Evolutionary conservation across 768 basidiomycete species (phyloP).

Genomic region (Naganishia friedmannii): DNA sequence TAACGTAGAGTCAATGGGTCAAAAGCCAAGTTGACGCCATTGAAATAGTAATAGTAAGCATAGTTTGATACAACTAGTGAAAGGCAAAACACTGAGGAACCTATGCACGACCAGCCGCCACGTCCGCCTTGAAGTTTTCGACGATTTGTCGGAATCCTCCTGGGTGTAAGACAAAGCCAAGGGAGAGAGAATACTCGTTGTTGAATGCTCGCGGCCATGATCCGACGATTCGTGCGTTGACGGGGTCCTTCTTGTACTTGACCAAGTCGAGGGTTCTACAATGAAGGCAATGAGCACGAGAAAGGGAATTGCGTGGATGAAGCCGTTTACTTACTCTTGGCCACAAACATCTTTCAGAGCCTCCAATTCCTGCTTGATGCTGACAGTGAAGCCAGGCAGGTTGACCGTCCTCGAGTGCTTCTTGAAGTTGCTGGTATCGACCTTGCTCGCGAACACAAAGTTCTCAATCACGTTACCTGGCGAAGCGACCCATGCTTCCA

Average conservation of each 20-base stretch:
- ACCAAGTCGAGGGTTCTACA: slow-evolving; percentile 44
- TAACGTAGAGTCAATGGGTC: neutral
- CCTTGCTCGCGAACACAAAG: slow-evolving; percentile 50
- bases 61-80: slow-evolving; percentile 9
- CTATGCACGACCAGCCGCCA: slow-evolving; percentile 45
- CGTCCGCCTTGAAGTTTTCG: slow-evolving; percentile 47
- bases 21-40: neutral
- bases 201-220: slow-evolving; percentile 50
- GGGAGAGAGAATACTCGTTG: slow-evolving; percentile 43
- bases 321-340: slow-evolving; percentile 34
- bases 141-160: slow-evolving; percentile 51
- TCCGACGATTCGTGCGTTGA: slow-evolving; percentile 49
- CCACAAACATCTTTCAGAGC: slow-evolving; percentile 48
- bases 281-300: neutral
- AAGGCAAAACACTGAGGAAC: too few relatives aligned
- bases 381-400: slow-evolving; percentile 50
- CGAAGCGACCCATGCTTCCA: slow-evolving; percentile 48
- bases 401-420: slow-evolving; percentile 47
- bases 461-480: slow-evolving; percentile 50
- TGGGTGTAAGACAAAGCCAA: slow-evolving; percentile 48
- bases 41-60: too few relatives aligned
- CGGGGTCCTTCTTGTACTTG: slow-evolving; percentile 49
- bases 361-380: slow-evolving; percentile 47
- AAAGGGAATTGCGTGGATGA: neutral
- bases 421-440: slow-evolving; percentile 45